Evolutionary conservation across 495 filamentous ascomycete genomes (phyloP), one percentile per base, ranked within the genome.

Genomic region (Aspergillus ellipticus): DNA sequence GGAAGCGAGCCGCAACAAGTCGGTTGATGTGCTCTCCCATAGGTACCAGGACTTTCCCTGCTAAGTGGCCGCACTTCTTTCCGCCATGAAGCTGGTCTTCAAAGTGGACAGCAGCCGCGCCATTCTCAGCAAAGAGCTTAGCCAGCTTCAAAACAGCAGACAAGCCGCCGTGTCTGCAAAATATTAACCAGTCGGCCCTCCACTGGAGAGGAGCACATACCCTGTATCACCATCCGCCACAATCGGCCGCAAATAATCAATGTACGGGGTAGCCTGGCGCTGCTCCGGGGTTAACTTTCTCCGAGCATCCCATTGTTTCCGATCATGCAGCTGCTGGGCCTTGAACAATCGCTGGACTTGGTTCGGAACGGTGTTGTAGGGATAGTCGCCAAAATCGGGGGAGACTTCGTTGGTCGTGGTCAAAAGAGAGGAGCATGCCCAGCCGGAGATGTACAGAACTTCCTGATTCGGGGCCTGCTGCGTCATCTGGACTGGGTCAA

Each of bases 401-500:
- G 90, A 96, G 4, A 98, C 94, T 69, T 98, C 94, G 73, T 98
- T 97, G 20, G 94, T 97, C 1, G 83, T 87, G 0, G 95, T 97
- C 20, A 98, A 77, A 11, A 96, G 80, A 5, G 90, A 91, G 0
- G 91, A 96, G 73, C 95, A 97, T 3, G 95, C 94, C 94, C 94
- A 98, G 42, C 94, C 94, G 8, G 90, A 96, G 31, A 98, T 80
- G 72, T 98, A 98, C 16, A 98, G 80, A 5, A 96, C 87, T 71
- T 98, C 95, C 68, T 97, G 94, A 71, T 97, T 88, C 1, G 88
- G 82, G 21, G 94, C 95, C 76, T 97, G 95, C 72, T 98, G 94
- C 26, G 95, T 97, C 94, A 98, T 97, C 73, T 98, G 94, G 8
- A 97, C 83, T 15, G 94, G 94, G 66, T 98, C 94, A 74, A 98